Evolutionary conservation across 2,329 filamentous ascomycete species (phyloP).

Genomic region (Pleoardoris graminearum): DNA sequence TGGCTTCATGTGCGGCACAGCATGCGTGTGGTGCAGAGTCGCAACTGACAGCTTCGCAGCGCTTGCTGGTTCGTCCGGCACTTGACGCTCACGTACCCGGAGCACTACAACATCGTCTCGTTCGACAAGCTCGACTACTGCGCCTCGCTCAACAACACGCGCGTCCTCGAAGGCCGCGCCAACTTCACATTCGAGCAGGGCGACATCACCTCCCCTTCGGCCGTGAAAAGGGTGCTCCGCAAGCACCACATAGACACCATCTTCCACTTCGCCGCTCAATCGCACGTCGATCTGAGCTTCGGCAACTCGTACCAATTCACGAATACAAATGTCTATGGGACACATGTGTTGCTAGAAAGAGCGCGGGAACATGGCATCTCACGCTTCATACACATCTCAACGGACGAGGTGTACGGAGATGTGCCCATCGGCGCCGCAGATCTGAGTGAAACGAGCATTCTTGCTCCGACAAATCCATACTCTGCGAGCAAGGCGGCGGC

Average conservation of each 20-base stretch:
- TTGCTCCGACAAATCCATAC: constrained; percentile 81
- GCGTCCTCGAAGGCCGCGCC: constrained; percentile 64
- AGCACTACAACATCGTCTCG: constrained; percentile 76
- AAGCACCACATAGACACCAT: constrained; percentile 76
- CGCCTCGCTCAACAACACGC: constrained; percentile 77
- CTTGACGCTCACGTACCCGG: constrained; percentile 71
- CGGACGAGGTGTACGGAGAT: constrained; percentile 85
- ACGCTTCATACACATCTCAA: constrained; percentile 80
- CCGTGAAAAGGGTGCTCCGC: constrained; percentile 72
- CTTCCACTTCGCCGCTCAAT: constrained; percentile 84
- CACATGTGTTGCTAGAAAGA: constrained; percentile 79
- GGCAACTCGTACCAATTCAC: constrained; percentile 82
- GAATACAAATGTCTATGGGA: constrained; percentile 79
- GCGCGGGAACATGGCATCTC: constrained; percentile 71
- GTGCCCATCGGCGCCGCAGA: constrained; percentile 73
- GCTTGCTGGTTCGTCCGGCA: constrained; percentile 84
- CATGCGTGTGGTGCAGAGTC: background rate
- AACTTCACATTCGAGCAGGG: constrained; percentile 83
- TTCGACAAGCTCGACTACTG: constrained; percentile 88
- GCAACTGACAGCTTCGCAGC: constrained; percentile 50
- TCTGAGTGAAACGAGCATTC: constrained; percentile 70
- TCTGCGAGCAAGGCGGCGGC: constrained; percentile 79
- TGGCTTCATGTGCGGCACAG: constrained; percentile 73
- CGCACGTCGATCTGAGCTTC: constrained; percentile 81
- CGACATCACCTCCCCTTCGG: constrained; percentile 71